Evolutionary conservation across 2,329 filamentous ascomycete genomes (phyloP).

Genomic region (Sporothrix mexicana): DNA sequence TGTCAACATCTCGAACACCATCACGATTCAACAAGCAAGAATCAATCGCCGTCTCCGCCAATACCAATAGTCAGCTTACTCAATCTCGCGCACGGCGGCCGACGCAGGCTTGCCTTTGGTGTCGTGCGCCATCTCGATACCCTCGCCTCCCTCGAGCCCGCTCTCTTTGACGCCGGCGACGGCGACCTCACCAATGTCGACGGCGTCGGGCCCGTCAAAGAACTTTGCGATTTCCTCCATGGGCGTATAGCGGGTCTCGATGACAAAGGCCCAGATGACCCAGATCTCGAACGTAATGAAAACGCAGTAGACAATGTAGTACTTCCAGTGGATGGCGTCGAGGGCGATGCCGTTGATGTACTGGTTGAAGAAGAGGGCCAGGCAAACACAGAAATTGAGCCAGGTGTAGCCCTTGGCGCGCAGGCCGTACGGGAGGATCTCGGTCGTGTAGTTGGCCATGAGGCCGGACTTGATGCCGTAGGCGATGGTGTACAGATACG

Average conservation of each 20-base stretch:
- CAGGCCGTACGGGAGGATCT: conserved; percentile 22
- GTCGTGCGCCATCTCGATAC: no score
- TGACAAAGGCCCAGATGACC: conserved; percentile 26
- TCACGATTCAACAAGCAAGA: no score
- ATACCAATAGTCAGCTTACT: no score
- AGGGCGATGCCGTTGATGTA: conserved; percentile 18
- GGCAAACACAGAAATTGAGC: not conserved
- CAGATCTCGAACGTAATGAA: conserved; percentile 14
- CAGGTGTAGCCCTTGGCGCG: conserved; percentile 17
- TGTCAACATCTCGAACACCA: no score
- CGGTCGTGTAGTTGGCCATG: conserved; percentile 16
- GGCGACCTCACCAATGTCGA: conserved; percentile 19
- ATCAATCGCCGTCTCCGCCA: no score
- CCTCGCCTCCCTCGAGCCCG: conserved; percentile 29
- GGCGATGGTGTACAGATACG: conserved; percentile 22
- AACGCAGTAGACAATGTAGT: conserved; percentile 20
- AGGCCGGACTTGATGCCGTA: conserved; percentile 24
- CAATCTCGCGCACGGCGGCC: no score
- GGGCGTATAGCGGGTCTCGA: conserved; percentile 21
- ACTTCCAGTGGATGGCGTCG: conserved; percentile 21
- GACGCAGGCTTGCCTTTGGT: no score
- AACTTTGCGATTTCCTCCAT: conserved; percentile 18
- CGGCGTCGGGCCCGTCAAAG: conserved; percentile 3
- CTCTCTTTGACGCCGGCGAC: conserved; percentile 20
- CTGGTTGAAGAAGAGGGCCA: conserved; percentile 21